Conservation (phyloP, 2,329 filamentous ascomycete genomes). For the Dactylellina haptotyla region DNA sequence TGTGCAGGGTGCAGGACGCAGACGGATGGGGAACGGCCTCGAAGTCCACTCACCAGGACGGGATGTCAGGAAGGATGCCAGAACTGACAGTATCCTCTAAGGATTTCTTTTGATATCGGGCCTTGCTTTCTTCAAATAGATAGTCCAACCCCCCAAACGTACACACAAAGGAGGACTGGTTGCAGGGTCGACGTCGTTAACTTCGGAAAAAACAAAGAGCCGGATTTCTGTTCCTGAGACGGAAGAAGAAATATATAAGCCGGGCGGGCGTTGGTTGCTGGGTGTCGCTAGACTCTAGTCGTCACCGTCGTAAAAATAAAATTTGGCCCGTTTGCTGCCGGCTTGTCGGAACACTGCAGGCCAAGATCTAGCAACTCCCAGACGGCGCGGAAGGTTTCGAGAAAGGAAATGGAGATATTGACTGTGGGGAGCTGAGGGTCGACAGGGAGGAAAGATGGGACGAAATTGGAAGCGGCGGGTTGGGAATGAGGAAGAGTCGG, state of each 20-base stretch:
- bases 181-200: background rate
- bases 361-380: conserved; percentile 28
- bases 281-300: conserved; percentile 5
- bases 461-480: conserved; percentile 29
- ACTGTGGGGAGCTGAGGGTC: background rate
- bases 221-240: conserved; percentile 18
- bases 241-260: background rate
- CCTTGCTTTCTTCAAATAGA: background rate
- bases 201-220: background rate
- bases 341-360: conserved; percentile 16
- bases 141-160: background rate
- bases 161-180: background rate
- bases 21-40: conserved; percentile 6
- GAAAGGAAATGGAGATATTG: background rate
- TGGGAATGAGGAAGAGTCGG: conserved; percentile 15
- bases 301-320: conserved; percentile 34
- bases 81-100: conserved; percentile 1
- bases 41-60: conserved; percentile 23
- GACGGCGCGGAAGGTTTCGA: conserved; percentile 36
- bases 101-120: background rate
- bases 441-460: conserved; percentile 31
- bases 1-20: background rate
- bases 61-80: background rate
- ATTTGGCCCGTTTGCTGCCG: conserved; percentile 42
- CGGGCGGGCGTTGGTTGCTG: conserved; percentile 3